phyloP scores from a whole-genome alignment of 306 rosid genomes.

The Cucurbita maxima region DNA sequence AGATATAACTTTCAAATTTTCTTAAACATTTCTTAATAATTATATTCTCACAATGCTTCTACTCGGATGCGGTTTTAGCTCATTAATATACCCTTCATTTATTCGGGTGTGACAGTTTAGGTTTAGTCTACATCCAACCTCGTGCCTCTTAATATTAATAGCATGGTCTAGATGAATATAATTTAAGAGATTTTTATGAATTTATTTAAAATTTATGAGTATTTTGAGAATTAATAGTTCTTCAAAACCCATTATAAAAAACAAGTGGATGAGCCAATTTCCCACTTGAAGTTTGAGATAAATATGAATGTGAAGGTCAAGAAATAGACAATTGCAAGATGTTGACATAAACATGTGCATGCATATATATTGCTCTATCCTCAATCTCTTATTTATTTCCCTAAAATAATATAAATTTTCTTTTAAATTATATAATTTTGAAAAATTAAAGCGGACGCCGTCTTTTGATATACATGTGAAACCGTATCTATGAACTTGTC shows the following conservation, averaged over 20 bases:
- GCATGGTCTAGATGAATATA: too few relatives aligned
- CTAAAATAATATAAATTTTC: background rate
- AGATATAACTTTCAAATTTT: too few relatives aligned
- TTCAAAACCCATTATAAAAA: background rate
- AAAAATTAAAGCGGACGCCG: background rate
- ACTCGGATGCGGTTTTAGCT: too few relatives aligned
- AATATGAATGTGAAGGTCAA: background rate
- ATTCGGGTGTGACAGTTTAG: too few relatives aligned
- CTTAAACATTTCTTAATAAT: too few relatives aligned
- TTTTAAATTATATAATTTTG: too few relatives aligned
- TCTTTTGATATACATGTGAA: background rate
- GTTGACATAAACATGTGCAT: slow-evolving; percentile 5
- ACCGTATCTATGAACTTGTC: background rate
- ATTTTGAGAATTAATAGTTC: background rate
- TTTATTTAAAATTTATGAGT: background rate
- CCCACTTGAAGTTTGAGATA: background rate
- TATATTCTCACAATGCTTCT: too few relatives aligned
- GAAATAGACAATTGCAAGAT: background rate
- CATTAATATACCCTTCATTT: too few relatives aligned
- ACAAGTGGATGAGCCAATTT: background rate
- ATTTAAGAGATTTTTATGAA: background rate
- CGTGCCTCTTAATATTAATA: too few relatives aligned
- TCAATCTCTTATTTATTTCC: background rate
- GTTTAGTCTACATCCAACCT: too few relatives aligned
- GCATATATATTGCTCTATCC: background rate